Conservation (phyloP, 108 stramenopile species). For the Cyclotella atomus region DNA sequence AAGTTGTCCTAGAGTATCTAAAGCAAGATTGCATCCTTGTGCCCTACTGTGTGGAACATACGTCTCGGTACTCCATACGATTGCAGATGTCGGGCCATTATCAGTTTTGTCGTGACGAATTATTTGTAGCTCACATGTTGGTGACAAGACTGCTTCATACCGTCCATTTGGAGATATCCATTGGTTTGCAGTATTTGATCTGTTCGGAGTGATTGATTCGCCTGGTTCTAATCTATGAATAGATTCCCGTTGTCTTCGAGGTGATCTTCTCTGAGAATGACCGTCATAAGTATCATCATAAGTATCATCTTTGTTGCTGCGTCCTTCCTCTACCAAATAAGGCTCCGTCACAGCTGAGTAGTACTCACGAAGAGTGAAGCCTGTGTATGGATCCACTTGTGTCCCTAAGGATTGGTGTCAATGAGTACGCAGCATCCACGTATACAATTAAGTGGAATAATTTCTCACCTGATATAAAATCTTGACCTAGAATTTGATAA, state of each 20-base stretch:
- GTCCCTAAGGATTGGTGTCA: constrained; percentile 31
- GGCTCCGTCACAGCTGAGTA: constrained; percentile 68
- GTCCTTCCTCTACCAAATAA: constrained; percentile 70
- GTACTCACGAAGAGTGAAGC: constrained; percentile 37
- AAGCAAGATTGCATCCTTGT: constrained; percentile 54
- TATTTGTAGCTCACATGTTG: constrained; percentile 66
- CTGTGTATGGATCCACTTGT: constrained; percentile 60
- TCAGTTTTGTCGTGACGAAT: constrained; percentile 18
- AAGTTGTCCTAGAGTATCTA: constrained; percentile 39
- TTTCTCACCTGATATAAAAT: constrained; percentile 45
- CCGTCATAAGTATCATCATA: constrained; percentile 12
- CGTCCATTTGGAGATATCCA: constrained; percentile 65
- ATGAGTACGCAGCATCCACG: not conserved
- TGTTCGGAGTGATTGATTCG: constrained; percentile 29
- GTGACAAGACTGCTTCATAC: constrained; percentile 64
- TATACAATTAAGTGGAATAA: too few relatives aligned
- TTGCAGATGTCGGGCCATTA: not conserved
- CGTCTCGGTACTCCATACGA: constrained; percentile 59
- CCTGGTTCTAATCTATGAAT: constrained; percentile 40
- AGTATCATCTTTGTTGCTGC: constrained; percentile 21
- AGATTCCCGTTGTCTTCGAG: constrained; percentile 41
- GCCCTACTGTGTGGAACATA: constrained; percentile 44
- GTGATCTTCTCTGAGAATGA: constrained; percentile 1
- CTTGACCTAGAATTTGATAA: constrained; percentile 37
- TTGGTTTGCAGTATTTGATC: constrained; percentile 21